These are phyloP conservation scores for Scleromitrula shiraiana DNA, from an alignment of 2,329 filamentous ascomycete genomes.

Conservation along the genomic window DNA sequence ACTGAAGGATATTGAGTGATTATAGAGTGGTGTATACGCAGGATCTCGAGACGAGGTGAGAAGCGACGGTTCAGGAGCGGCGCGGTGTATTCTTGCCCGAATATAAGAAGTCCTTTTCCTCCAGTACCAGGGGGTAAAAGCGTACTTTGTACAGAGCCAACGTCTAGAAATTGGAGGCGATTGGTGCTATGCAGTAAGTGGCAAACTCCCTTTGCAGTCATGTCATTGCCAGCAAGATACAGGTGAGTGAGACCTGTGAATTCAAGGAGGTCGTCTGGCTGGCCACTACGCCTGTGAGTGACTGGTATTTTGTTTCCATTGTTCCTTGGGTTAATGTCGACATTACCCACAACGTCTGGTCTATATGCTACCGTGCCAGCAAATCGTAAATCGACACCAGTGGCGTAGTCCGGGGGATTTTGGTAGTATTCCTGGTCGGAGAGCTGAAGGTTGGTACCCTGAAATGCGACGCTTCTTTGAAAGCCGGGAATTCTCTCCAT, in stretches of 20 bases:
- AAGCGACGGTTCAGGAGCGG: neutral
- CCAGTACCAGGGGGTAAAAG: neutral
- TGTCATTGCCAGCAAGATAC: constrained; percentile 41
- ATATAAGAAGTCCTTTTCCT: neutral
- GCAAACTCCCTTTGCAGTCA: constrained; percentile 39
- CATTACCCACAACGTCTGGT: neutral
- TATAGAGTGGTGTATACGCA: constrained; percentile 52
- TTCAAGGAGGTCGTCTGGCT: constrained; percentile 35
- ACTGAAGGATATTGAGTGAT: constrained; percentile 45
- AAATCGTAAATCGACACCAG: neutral
- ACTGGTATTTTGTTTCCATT: neutral
- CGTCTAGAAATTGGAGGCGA: constrained; percentile 45
- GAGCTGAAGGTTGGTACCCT: neutral
- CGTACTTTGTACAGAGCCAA: constrained; percentile 33
- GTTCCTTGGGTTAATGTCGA: neutral
- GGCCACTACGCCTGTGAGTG: neutral
- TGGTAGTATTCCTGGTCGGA: constrained; percentile 31
- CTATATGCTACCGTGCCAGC: neutral
- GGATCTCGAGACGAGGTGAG: constrained; percentile 37
- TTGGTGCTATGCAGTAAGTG: constrained; percentile 35
- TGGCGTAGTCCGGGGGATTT: constrained; percentile 22
- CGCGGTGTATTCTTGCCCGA: neutral
- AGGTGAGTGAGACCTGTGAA: constrained; percentile 44
- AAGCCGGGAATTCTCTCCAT: neutral
- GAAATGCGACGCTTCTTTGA: neutral